Base-by-base conservation (phyloP, 305 asterid genomes). In the Solanum hybrid region DNA sequence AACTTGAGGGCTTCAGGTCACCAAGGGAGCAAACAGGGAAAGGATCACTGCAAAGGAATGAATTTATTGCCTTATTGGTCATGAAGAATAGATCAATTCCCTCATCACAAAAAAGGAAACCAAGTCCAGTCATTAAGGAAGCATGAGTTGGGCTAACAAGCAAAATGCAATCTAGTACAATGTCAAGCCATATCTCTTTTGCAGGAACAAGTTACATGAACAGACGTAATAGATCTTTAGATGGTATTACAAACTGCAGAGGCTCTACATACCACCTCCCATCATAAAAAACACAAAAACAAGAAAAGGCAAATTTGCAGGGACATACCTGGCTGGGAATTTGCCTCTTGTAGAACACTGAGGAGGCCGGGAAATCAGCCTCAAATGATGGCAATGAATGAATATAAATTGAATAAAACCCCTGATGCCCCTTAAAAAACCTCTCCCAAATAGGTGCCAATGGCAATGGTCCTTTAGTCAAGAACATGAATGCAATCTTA, bases 401-500 rank as follows among this genome's bases (percentile, higher is more conserved):
- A 86, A 95, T 34, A 89, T 95, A 97, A 57, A 97, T 94, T 4
- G 99, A 95, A 91, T 94, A 97, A 79, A 31, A 79, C 91, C 94
- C 96, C 22, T 91, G 93, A 17, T 97, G 91, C 86, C 97, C 99
- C 92, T 93, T 94, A 90, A 97, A 95, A 87, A 97, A 96, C 93
- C 97, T 95, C 92, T 95, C 98, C 99, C 99, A 97, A 22, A 97
- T 95, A 34, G 98, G 96, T 1, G 96, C 93, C 38, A 97, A 92
- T 6, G 99, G 99, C 96, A 97, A 92, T 7, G 96, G 97, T 37
- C 99, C 99, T 85, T 96, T 97, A 13, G 99, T 94, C 97, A 97
- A 94, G 95, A 97, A 96, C 99, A 97, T 94, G 92, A 97, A 97
- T 8, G 99, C 99, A 57, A 96, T 89, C 91, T 96, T 95, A 1